Evolutionary conservation across 2,329 filamentous ascomycete species (phyloP).

Genomic region (Venturia aucupariae): DNA sequence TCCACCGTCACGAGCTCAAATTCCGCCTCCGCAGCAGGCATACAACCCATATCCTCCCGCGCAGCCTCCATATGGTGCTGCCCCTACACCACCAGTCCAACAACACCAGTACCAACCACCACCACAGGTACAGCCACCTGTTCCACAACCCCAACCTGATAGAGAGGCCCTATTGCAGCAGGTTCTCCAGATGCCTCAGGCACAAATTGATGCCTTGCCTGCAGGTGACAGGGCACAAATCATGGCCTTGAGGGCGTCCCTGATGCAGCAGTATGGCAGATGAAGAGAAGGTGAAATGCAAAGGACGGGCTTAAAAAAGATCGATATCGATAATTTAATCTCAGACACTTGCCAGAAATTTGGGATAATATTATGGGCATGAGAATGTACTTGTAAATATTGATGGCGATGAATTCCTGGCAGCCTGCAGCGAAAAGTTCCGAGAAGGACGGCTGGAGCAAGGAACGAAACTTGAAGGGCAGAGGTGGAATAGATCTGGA

Average conservation of each 20-base stretch:
- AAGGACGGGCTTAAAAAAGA: neutral
- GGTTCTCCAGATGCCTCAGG: conserved; percentile 69
- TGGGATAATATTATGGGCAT: neutral
- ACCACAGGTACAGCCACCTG: conserved; percentile 15
- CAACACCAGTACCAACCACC: conserved; percentile 31
- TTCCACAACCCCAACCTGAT: conserved; percentile 40
- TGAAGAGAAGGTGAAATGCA: neutral
- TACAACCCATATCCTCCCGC: conserved; percentile 14
- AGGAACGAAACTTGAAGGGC: neutral
- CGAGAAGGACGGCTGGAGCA: neutral
- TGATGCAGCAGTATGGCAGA: neutral
- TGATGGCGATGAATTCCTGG: neutral
- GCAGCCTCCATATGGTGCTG: conserved; percentile 22
- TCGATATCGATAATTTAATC: neutral
- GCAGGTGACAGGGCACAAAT: conserved; percentile 71
- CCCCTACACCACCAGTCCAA: conserved; percentile 40
- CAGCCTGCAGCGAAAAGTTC: neutral
- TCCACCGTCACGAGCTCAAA: conserved; percentile 23
- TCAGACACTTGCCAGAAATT: neutral
- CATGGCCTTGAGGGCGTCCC: conserved; percentile 51
- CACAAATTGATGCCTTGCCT: conserved; percentile 69
- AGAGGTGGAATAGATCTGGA: neutral
- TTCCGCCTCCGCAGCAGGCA: conserved; percentile 28
- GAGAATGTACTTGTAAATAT: neutral
- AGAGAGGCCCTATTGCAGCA: conserved; percentile 69